Conservation (phyloP, 129 eudicot species). For the Helianthus annuus region DNA sequence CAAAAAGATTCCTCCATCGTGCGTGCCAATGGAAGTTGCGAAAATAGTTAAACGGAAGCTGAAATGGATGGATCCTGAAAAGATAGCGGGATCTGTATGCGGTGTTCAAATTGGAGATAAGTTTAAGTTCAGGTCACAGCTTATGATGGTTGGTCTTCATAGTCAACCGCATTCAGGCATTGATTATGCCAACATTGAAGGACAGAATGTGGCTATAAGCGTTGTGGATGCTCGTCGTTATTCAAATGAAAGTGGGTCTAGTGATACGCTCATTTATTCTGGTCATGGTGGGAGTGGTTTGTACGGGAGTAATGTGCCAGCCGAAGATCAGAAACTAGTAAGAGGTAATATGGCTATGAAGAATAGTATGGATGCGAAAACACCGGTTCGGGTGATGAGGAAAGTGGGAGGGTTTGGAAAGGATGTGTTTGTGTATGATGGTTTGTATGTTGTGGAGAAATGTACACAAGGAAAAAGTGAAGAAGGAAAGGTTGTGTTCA, state of each 20-base stretch:
- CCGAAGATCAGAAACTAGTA: conserved; percentile 44
- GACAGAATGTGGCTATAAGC: conserved; percentile 49
- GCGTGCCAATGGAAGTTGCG: conserved; percentile 26
- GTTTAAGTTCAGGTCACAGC: conserved; percentile 48
- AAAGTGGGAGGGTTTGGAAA: neutral
- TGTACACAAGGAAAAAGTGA: conserved; percentile 35
- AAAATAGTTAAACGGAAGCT: conserved; percentile 21
- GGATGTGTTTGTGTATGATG: conserved; percentile 36
- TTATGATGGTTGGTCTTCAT: conserved; percentile 54
- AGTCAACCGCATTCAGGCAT: conserved; percentile 44
- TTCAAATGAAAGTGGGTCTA: conserved; percentile 22
- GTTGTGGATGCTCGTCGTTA: conserved; percentile 57
- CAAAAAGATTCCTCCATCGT: conserved; percentile 2
- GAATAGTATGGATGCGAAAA: conserved; percentile 33
- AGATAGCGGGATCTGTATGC: conserved; percentile 40
- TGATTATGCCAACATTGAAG: conserved; percentile 36
- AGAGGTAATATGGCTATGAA: conserved; percentile 49
- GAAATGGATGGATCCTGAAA: conserved; percentile 29
- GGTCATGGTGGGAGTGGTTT: conserved; percentile 58
- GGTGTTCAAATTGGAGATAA: conserved; percentile 56
- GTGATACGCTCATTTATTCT: conserved; percentile 37
- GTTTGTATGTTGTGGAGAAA: conserved; percentile 31
- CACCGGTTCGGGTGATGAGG: conserved; percentile 41
- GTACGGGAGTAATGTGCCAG: neutral
- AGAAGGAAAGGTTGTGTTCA: conserved; percentile 46